Evolutionary conservation across 192 early-diverging fungal genomes (phyloP), one percentile per base, ranked within the genome.

Genomic region (Backusella tarrabulga): DNA sequence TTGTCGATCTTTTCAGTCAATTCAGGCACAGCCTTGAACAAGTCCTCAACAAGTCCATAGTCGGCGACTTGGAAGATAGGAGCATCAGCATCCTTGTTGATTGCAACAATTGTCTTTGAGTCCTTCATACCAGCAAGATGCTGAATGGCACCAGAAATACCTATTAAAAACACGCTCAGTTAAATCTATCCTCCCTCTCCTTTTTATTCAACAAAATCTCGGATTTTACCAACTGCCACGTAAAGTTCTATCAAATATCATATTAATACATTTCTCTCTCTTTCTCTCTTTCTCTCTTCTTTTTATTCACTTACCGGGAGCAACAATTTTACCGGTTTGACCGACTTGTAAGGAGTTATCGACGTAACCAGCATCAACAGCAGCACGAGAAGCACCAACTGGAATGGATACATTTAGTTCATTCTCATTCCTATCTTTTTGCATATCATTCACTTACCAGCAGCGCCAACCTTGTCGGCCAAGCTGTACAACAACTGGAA

Each of bases 81-180:
- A 41, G 96, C 97, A 76, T 99, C 97, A 21, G 95, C 88, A 78
- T 99, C 97, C 88, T 96, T 98, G 92, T 99, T 99, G 86, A 99
- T 97, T 73, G 95, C 95, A 44, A 97, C 97, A 87, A 99, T 99
- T 44, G 91, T 91, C 91, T 99, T 99, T 86, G 94, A 96, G 82
- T 99, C 97, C 87, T 99, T 99, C 97, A 99, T 99, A 80, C 97
- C 97, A 35, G 97, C 97, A 88, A 98, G 83, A 79, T 97, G 97
- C 90, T 96, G 93, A 82, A 99, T 99, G 41, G 97, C 97, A 56
- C 97, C 97, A 3, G 95, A 97, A 71, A 99, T 96, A 71, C 81
- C 81, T 81, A 71, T 38, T 38, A 68, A n/a, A 54, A 29, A 56
- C 9, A 32, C 4, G 15, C 23, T 34, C 44, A 52, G 23, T 34